These are phyloP conservation scores for Ophiostoma australiae DNA, from an alignment of 2,329 filamentous ascomycete species.

Conservation along the genomic window DNA sequence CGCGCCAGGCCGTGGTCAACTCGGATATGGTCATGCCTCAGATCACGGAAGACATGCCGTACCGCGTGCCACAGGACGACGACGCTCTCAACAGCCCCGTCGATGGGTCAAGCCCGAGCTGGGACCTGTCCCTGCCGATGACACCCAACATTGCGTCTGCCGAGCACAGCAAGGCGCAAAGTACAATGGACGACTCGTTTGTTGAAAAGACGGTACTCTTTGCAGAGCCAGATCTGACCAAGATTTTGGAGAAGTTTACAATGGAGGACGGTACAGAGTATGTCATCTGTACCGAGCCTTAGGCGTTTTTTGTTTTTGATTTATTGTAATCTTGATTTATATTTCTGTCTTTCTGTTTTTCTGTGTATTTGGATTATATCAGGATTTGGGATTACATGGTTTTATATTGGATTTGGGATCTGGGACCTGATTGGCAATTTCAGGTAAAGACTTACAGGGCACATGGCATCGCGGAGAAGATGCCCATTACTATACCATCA, in stretches of 20 bases:
- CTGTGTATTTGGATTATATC: not conserved
- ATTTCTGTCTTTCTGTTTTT: not conserved
- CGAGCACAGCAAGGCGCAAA: constrained; percentile 14
- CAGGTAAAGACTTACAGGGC: constrained; percentile 15
- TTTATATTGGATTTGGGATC: not conserved
- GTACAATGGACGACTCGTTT: constrained; percentile 12
- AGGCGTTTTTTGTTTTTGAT: not conserved
- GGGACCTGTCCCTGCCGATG: constrained; percentile 19
- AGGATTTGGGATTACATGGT: not conserved
- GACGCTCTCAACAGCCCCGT: constrained; percentile 27
- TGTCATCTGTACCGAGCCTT: constrained; percentile 23
- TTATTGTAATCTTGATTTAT: not conserved
- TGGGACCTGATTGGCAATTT: constrained; percentile 16
- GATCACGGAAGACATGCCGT: constrained; percentile 24
- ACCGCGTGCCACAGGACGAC: constrained; percentile 26
- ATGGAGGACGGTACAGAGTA: constrained; percentile 25
- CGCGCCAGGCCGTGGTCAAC: constrained; percentile 21
- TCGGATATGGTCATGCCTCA: constrained; percentile 22
- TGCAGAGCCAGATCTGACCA: constrained; percentile 23
- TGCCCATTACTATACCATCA: constrained; percentile 15
- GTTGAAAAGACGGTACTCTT: constrained; percentile 21
- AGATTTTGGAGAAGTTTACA: constrained; percentile 25
- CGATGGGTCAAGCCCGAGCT: constrained; percentile 18
- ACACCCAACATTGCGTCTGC: constrained; percentile 18
- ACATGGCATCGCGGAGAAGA: constrained; percentile 8